A percentile compares a stretch with the other conserved stretches of the same genome.
phyloP scores from a whole-genome alignment of 176 grass and related monocot species.

The Saccharum officinarum region DNA sequence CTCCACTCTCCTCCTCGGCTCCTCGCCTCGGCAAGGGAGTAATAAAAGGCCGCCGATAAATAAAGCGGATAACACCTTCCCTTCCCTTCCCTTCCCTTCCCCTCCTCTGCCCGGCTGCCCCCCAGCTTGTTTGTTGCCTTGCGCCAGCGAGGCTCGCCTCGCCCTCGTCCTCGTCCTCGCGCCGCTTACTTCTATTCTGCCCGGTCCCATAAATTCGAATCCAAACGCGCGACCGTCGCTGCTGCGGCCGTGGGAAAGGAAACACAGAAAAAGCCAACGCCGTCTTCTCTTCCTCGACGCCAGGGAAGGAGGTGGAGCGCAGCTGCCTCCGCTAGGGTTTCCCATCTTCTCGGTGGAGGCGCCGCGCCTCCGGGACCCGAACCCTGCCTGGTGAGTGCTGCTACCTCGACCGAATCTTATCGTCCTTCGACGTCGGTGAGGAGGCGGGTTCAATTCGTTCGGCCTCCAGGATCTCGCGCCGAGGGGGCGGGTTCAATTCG shows the following conservation, averaged over 20 bases:
- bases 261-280: background rate
- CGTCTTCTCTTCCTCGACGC: conserved; percentile 21
- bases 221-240: conserved; percentile 32
- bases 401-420: background rate
- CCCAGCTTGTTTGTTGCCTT: background rate
- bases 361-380: background rate
- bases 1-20: conserved; percentile 2
- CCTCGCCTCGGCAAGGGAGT: background rate
- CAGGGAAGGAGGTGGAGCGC: background rate
- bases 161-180: background rate
- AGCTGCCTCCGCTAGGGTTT: conserved; percentile 43
- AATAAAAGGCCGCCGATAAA: background rate
- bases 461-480: background rate
- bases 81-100: conserved; percentile 25
- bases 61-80: background rate
- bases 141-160: conserved; percentile 11
- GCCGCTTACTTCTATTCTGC: conserved; percentile 38
- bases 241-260: background rate
- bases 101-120: background rate
- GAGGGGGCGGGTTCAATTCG: background rate
- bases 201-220: conserved; percentile 32
- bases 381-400: conserved; percentile 5
- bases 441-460: background rate
- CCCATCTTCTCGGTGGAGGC: conserved; percentile 20
- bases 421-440: background rate